Conservation (phyloP, 2,329 filamentous ascomycete species). For the Trichophyton rubrum region DNA sequence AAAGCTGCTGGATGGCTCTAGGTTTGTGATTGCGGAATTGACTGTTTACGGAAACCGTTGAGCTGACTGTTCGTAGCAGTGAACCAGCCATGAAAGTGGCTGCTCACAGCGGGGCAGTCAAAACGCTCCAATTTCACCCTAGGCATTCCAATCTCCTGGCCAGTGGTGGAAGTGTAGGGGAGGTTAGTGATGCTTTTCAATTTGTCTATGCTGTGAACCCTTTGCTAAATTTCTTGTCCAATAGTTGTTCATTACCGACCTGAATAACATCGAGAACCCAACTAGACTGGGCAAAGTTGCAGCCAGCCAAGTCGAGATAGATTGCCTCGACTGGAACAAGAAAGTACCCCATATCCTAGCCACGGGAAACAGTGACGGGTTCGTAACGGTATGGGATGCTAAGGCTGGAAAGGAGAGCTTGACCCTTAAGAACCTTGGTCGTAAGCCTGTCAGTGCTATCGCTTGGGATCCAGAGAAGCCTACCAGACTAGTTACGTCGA, state of each 20-base stretch:
- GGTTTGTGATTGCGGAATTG: conserved; percentile 26
- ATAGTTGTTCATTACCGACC: conserved; percentile 77
- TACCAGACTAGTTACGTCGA: conserved; percentile 86
- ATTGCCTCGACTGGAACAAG: conserved; percentile 96
- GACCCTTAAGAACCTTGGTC: conserved; percentile 76
- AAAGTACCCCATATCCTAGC: conserved; percentile 94
- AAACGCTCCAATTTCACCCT: conserved; percentile 93
- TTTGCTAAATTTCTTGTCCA: conserved; percentile 8
- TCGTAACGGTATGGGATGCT: conserved; percentile 96
- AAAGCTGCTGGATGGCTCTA: conserved; percentile 44
- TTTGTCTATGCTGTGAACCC: background rate
- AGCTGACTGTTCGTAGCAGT: conserved; percentile 36
- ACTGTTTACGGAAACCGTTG: conserved; percentile 1
- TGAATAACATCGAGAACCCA: conserved; percentile 77
- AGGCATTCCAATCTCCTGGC: conserved; percentile 81
- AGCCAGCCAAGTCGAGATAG: conserved; percentile 85
- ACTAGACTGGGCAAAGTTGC: conserved; percentile 80
- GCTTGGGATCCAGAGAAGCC: conserved; percentile 93
- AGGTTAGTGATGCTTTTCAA: conserved; percentile 33
- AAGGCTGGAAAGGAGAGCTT: conserved; percentile 96
- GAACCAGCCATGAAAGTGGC: conserved; percentile 74
- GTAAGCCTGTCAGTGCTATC: conserved; percentile 88
- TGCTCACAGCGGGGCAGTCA: conserved; percentile 86
- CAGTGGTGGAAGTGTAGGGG: conserved; percentile 85
- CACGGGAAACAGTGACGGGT: conserved; percentile 82